Percentiles rank a stretch among this genome's conserved stretches.
Evolutionary conservation across 345 rosid genomes (phyloP).

Genomic region (Salix koriyanagi): DNA sequence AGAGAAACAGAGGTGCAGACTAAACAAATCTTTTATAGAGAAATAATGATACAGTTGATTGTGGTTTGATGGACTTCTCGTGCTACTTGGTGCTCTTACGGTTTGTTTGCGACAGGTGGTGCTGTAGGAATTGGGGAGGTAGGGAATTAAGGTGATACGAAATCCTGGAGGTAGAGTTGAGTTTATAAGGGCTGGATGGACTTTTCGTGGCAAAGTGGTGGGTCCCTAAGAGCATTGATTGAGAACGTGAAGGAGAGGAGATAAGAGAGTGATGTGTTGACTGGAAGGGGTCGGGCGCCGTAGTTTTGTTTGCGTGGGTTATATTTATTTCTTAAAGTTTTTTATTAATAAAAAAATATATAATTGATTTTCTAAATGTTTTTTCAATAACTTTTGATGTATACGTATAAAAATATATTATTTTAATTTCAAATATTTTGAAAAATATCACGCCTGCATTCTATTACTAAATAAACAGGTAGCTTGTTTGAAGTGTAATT

Average conservation of each 20-base stretch:
- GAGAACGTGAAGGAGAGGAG: slow-evolving; percentile 11
- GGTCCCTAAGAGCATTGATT: slow-evolving; percentile 26
- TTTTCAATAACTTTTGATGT: too few relatives aligned
- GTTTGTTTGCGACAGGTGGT: neutral
- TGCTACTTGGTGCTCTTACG: neutral
- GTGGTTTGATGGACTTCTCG: neutral
- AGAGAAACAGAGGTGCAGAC: neutral
- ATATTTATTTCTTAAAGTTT: too few relatives aligned
- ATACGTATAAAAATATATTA: too few relatives aligned
- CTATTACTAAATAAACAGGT: too few relatives aligned
- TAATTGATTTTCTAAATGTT: neutral
- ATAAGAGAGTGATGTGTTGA: slow-evolving; percentile 31
- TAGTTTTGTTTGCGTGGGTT: too few relatives aligned
- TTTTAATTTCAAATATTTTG: too few relatives aligned
- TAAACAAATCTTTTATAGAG: neutral
- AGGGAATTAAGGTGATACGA: neutral
- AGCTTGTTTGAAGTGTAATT: too few relatives aligned
- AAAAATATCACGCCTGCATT: too few relatives aligned
- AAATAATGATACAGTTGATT: neutral
- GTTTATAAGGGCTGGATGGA: neutral
- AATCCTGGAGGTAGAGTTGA: neutral
- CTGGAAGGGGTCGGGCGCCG: neutral
- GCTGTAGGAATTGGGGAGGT: neutral
- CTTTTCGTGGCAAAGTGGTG: neutral
- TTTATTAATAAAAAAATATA: neutral